Percentiles rank a stretch among this genome's conserved stretches.
Evolutionary conservation across 345 rosid species (phyloP).

Genomic region (Eucalyptus victrix): DNA sequence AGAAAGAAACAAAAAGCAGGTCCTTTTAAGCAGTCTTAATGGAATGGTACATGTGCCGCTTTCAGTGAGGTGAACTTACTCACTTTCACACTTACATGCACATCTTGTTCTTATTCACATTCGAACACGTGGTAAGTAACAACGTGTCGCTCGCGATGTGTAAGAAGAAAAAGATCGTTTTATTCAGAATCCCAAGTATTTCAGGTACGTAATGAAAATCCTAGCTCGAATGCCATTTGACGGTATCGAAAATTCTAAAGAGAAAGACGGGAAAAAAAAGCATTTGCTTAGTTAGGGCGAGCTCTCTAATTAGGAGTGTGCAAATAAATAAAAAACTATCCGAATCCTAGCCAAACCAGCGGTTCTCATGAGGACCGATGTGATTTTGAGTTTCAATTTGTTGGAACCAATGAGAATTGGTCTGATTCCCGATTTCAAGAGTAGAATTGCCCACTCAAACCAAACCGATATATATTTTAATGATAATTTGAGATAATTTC

Average conservation of each 20-base stretch:
- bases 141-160: not conserved
- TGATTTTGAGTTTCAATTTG: fast-evolving
- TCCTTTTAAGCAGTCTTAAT: not conserved
- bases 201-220: not conserved
- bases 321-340: fast-evolving
- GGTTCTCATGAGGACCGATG: fast-evolving
- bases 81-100: not conserved
- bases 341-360: fast-evolving
- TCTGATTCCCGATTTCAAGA: fast-evolving
- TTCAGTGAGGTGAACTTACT: not conserved
- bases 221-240: not conserved
- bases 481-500: too few species aligned
- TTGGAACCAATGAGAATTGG: fast-evolving
- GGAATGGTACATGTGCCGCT: not conserved
- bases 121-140: not conserved
- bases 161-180: too few species aligned
- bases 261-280: not conserved
- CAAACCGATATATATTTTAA: too few species aligned
- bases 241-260: not conserved
- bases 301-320: fast-evolving
- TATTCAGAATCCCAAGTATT: too few species aligned
- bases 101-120: not conserved
- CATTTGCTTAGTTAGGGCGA: not conserved
- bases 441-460: fast-evolving
- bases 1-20: not conserved